Evolutionary conservation across 2,329 filamentous ascomycete genomes (phyloP), one percentile per base, ranked within the genome.

Genomic region (Ramularia endophylla): DNA sequence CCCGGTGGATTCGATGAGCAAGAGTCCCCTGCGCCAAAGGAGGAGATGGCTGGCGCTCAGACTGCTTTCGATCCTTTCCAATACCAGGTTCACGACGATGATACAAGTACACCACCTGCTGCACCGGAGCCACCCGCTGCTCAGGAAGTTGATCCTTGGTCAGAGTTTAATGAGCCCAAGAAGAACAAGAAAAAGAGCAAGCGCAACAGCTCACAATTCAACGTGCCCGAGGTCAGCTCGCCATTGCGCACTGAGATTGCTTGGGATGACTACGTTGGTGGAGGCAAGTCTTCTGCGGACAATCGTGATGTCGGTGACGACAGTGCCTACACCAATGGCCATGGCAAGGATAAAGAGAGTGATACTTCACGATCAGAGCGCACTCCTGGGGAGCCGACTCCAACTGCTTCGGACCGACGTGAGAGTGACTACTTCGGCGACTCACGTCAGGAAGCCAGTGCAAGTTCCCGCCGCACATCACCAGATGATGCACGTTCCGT

Each of bases 171-270:
- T 8, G 41, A 52, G 4, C 18, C 44, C 16, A 54, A 53, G 41
- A 64, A 69, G 48, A 67, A 62, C 29, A 72, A 67, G 56, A 70
- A 67, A 40, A 72, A 62, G 53, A 56, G 54, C 27, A 72, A 69
- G 54, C 62, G 69, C 27, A 60, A 63, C 34, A 69, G 65, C 40
- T 59, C 61, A 37, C 60, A 56, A 20, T 69, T 65, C 46, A 66
- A 65, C 25, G 64, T 65, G 17, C 58, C 61, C 7, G 60, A 61
- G 13, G 59, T 66, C 8, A 64, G 65, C 41, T 70, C 67, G 18
- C 68, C 68, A 5, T 55, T 71, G 25, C 55, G 68, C 19, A 61
- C 66, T n/a, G 68, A 71, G 43, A 58, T 69, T 38, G 62, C 64
- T 18, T 64, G 65, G 39, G 59, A 70, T 13, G 68, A 71, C 42